Conservation (phyloP, 2,329 filamentous ascomycete species). For the Diaporthe citriasiana region DNA sequence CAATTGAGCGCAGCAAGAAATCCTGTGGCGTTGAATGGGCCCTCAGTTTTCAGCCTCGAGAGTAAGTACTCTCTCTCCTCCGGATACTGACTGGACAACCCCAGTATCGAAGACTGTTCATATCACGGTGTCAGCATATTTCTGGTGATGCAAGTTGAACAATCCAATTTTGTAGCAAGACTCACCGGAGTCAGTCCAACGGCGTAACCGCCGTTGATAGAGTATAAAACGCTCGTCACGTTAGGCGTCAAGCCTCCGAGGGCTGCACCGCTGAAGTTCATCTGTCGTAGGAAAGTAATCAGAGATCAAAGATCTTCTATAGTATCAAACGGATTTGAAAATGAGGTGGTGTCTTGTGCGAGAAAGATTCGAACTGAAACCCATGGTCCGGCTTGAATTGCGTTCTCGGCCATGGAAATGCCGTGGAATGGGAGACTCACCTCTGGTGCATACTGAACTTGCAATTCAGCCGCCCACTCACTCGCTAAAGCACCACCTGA, state of each 20-base stretch:
- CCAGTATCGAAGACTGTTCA: conserved; percentile 44
- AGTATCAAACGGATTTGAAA: too few relatives aligned
- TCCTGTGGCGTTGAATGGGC: conserved; percentile 44
- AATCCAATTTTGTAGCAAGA: background rate
- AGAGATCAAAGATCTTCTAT: background rate
- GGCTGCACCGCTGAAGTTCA: conserved; percentile 63
- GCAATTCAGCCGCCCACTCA: conserved; percentile 67
- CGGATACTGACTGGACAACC: conserved; percentile 52
- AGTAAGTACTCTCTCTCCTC: conserved; percentile 48
- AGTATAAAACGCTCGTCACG: conserved; percentile 52
- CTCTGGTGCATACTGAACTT: conserved; percentile 66
- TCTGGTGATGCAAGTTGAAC: conserved; percentile 42
- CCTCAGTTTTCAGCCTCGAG: conserved; percentile 44
- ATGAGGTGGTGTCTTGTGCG: too few relatives aligned
- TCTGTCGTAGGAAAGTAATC: conserved; percentile 8
- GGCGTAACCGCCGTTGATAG: conserved; percentile 49
- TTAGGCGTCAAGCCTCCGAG: conserved; percentile 63
- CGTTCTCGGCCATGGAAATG: background rate
- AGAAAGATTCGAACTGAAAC: background rate
- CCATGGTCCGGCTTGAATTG: background rate
- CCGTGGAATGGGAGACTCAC: background rate
- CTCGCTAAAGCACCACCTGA: conserved; percentile 67
- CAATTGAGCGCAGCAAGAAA: conserved; percentile 46
- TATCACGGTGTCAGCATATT: background rate
- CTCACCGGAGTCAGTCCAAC: conserved; percentile 33